Evolutionary conservation across 768 basidiomycete species (phyloP).

Genomic region (Boletus eberwhitei): DNA sequence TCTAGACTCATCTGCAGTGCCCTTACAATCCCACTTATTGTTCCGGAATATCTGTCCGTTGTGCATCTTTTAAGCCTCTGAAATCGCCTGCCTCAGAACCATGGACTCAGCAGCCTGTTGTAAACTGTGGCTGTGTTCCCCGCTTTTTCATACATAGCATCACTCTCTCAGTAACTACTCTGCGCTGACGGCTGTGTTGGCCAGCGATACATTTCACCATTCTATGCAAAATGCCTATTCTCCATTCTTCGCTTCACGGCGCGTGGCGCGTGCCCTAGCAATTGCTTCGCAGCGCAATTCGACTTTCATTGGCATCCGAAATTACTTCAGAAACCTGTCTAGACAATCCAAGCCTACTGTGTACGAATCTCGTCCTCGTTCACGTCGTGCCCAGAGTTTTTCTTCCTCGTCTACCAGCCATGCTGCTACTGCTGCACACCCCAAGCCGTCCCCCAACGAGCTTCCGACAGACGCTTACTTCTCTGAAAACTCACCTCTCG

Average conservation of each 20-base stretch:
- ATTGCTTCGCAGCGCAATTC: constrained; percentile 7
- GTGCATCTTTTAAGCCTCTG: not conserved
- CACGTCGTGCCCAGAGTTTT: constrained; percentile 7
- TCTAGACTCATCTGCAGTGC: not conserved
- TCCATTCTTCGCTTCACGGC: not conserved
- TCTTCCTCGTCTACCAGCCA: constrained; percentile 10
- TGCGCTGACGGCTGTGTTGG: not conserved
- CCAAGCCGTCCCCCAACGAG: constrained; percentile 16
- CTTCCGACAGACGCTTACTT: constrained; percentile 30
- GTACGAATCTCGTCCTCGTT: not conserved
- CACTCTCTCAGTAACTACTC: not conserved
- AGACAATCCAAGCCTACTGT: not conserved
- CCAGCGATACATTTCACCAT: not conserved
- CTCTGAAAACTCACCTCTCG: constrained; percentile 28
- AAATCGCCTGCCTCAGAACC: too few relatives aligned
- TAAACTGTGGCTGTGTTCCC: constrained; percentile 16
- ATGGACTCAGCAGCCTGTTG: too few relatives aligned
- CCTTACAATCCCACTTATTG: not conserved
- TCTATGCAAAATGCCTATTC: constrained; percentile 17
- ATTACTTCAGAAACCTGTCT: constrained; percentile 25
- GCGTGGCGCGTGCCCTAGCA: constrained; percentile 5
- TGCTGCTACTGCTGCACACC: constrained; percentile 6
- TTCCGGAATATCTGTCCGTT: not conserved
- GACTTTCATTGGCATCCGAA: constrained; percentile 32
- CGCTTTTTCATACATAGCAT: too few relatives aligned